Evolutionary conservation across 176 grass and related monocot genomes (phyloP).

Genomic region (Aegilops speltoides): DNA sequence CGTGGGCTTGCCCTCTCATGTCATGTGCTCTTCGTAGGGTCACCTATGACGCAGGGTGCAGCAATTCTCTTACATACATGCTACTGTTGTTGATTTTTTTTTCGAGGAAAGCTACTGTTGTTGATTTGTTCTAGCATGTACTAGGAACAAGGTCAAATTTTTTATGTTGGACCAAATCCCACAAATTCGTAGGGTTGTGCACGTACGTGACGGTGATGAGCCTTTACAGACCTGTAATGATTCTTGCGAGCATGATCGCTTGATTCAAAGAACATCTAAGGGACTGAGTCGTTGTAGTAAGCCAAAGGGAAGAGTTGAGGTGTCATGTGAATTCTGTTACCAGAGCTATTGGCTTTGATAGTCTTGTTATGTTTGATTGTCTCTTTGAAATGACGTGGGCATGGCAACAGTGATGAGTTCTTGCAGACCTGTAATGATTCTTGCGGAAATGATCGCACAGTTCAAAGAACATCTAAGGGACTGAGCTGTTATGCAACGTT

Average conservation of each 20-base stretch:
- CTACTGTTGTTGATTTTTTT: too few species aligned
- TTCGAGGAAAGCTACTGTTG: neutral
- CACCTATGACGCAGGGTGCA: neutral
- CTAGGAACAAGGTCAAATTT: too few species aligned
- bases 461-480: slow-evolving; percentile 60
- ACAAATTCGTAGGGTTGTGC: too few species aligned
- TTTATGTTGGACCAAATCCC: neutral
- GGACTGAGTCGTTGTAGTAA: neutral
- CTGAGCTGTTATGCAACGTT: neutral
- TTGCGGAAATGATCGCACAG: slow-evolving; percentile 71
- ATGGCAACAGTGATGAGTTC: slow-evolving; percentile 50
- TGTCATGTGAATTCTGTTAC: too few species aligned
- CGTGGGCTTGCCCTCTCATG: slow-evolving; percentile 22
- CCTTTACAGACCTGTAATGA: slow-evolving; percentile 68
- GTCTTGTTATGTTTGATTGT: neutral
- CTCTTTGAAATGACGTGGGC: neutral
- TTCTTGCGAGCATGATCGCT: slow-evolving; percentile 63
- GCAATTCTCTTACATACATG: slow-evolving; percentile 51
- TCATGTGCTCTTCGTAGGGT: neutral
- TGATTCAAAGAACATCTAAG: slow-evolving; percentile 67
- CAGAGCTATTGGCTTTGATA: neutral
- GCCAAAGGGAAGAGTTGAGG: too few species aligned
- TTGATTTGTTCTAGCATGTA: neutral
- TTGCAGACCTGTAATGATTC: slow-evolving; percentile 97
- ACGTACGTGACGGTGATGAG: slow-evolving; percentile 35